Evolutionary conservation across 2,329 filamentous ascomycete genomes (phyloP).

Genomic region (Diaporthe humulicola): DNA sequence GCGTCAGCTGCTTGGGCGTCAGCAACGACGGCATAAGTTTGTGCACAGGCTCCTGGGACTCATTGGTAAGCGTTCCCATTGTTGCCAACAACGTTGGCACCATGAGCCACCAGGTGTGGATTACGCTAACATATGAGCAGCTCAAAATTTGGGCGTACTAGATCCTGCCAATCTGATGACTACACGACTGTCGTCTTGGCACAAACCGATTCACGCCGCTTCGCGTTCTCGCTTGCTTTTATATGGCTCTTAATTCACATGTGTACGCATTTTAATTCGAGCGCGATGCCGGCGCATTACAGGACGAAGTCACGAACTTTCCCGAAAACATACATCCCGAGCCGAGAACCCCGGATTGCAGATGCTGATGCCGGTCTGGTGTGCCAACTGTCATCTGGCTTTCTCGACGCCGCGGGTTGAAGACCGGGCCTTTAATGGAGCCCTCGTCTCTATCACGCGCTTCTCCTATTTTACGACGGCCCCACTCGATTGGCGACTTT

Average conservation of each 20-base stretch:
- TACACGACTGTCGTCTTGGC: constrained; percentile 46
- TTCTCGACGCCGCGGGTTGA: constrained; percentile 28
- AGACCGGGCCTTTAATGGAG: constrained; percentile 28
- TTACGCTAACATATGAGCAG: constrained; percentile 60
- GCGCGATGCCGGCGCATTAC: constrained; percentile 54
- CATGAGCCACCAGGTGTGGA: constrained; percentile 45
- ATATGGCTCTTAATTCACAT: constrained; percentile 55
- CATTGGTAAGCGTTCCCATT: constrained; percentile 78
- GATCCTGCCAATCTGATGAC: constrained; percentile 44
- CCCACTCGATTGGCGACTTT: constrained; percentile 36
- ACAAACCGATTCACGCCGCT: constrained; percentile 45
- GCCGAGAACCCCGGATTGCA: constrained; percentile 45
- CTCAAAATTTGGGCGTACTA: constrained; percentile 92
- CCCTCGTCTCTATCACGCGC: constrained; percentile 27
- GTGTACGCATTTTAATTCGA: constrained; percentile 57
- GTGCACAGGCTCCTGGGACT: constrained; percentile 99
- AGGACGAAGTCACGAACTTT: constrained; percentile 62
- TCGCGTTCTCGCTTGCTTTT: constrained; percentile 46
- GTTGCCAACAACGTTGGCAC: background rate
- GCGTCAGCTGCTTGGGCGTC: constrained; percentile 97
- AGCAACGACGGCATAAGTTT: constrained; percentile 99
- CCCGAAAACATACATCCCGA: constrained; percentile 51
- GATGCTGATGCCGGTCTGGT: constrained; percentile 43
- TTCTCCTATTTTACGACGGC: constrained; percentile 37
- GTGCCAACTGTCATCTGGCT: constrained; percentile 42